phyloP scores from a whole-genome alignment of 305 asterid genomes.

The Fraxinus velutina region DNA sequence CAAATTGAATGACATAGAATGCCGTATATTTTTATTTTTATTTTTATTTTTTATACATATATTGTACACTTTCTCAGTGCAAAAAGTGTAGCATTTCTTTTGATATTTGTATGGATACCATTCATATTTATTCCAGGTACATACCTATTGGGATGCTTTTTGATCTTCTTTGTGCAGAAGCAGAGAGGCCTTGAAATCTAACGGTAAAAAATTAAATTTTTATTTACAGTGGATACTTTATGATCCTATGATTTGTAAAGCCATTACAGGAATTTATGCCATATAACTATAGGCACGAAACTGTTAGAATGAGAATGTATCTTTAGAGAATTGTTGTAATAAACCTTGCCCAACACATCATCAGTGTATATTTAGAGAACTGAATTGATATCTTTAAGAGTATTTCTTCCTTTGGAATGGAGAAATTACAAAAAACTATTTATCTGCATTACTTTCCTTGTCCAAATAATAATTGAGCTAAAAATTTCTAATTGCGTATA shows the following conservation, averaged over 20 bases:
- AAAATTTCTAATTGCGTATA: background rate
- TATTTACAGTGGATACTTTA: background rate
- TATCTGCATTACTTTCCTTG: background rate
- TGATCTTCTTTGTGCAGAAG: constrained; percentile 91
- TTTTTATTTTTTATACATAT: no score
- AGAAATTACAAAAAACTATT: background rate
- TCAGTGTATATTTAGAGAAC: background rate
- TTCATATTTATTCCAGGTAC: constrained; percentile 49
- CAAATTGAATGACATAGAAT: background rate
- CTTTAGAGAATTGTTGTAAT: background rate
- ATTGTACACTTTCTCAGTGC: background rate
- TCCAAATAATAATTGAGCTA: background rate
- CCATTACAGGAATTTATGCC: background rate
- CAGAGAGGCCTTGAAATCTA: constrained; percentile 94
- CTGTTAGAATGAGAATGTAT: background rate
- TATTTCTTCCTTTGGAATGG: background rate
- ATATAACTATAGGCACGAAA: background rate
- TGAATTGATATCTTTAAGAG: background rate
- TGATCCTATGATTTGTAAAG: constrained; percentile 1
- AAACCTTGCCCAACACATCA: background rate
- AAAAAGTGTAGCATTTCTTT: constrained; percentile 11
- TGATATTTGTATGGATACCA: constrained; percentile 17
- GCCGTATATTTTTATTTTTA: background rate
- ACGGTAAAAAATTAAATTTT: constrained; percentile 41
- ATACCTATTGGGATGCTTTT: constrained; percentile 85